Conservation (phyloP, 164 flowering plant species). For the Aristolochia fimbriata region DNA sequence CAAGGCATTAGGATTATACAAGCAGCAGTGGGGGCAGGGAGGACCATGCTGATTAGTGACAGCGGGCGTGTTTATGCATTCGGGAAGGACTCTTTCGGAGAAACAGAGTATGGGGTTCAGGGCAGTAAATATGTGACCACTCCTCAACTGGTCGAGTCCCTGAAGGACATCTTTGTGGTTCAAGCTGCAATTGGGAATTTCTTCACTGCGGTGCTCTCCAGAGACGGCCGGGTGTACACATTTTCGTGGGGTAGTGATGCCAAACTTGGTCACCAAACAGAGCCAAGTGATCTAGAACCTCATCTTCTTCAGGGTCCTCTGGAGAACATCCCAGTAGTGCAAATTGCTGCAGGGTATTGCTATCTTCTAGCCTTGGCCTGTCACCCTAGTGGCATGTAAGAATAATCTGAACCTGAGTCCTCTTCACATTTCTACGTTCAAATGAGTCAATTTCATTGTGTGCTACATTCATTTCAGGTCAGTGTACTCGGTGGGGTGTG, state of each 20-base stretch:
- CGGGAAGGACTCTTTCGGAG: constrained; percentile 94
- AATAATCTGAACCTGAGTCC: neutral
- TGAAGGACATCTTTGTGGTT: constrained; percentile 78
- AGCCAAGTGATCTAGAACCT: constrained; percentile 68
- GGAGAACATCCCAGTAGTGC: constrained; percentile 84
- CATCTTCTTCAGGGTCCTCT: constrained; percentile 71
- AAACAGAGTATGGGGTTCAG: constrained; percentile 59
- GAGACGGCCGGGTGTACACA: constrained; percentile 93
- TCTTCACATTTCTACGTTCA: neutral
- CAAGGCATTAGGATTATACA: constrained; percentile 90
- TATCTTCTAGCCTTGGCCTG: constrained; percentile 93
- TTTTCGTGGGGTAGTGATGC: constrained; percentile 92
- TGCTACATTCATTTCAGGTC: constrained; percentile 52
- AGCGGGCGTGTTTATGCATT: constrained; percentile 77
- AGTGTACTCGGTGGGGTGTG: constrained; percentile 97
- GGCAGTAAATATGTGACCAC: constrained; percentile 52
- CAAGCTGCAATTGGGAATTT: constrained; percentile 95
- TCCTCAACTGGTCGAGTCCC: constrained; percentile 72
- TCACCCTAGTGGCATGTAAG: constrained; percentile 88
- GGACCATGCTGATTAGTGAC: constrained; percentile 93
- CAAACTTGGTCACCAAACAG: constrained; percentile 87
- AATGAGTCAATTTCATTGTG: neutral
- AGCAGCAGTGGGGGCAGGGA: constrained; percentile 85
- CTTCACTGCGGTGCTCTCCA: constrained; percentile 88
- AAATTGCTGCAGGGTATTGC: constrained; percentile 97